A percentile compares a stretch with the other conserved stretches of the same genome.
phyloP scores from a whole-genome alignment of 352 stramenopile genomes.

The Phytophthora hibernalis region DNA sequence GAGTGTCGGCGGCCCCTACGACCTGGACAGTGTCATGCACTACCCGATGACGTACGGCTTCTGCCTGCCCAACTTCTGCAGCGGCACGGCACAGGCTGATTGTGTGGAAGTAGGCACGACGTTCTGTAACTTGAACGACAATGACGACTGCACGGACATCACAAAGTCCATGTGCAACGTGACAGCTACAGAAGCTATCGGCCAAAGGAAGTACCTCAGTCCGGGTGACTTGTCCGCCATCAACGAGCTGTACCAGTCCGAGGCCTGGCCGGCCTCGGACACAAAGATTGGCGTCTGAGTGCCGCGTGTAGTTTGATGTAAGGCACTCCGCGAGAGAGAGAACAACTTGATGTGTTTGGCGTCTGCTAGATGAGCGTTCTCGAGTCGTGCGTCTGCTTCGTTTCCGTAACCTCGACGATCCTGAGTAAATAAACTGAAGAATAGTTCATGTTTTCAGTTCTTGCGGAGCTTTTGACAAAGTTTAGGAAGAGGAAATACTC shows the following conservation, averaged over 20 bases:
- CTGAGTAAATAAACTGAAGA: slow-evolving; percentile 36
- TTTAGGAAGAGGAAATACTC: too few species aligned
- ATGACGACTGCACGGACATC: slow-evolving; percentile 68
- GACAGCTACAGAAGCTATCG: slow-evolving; percentile 59
- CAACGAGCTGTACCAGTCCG: slow-evolving; percentile 45
- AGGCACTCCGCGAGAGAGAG: slow-evolving; percentile 18
- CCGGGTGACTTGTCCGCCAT: slow-evolving; percentile 55
- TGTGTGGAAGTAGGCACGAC: slow-evolving; percentile 60
- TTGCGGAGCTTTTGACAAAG: too few species aligned
- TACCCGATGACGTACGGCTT: slow-evolving; percentile 82
- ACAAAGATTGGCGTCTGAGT: slow-evolving; percentile 40
- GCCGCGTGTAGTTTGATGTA: slow-evolving; percentile 15
- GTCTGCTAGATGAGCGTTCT: slow-evolving; percentile 31
- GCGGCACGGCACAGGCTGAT: slow-evolving; percentile 42
- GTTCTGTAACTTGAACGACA: slow-evolving; percentile 82
- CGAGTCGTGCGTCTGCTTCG: slow-evolving; percentile 23
- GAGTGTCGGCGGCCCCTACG: slow-evolving; percentile 74
- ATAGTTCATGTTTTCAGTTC: slow-evolving; percentile 18
- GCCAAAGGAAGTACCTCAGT: slow-evolving; percentile 68
- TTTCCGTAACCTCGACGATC: slow-evolving; percentile 19
- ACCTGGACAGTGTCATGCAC: slow-evolving; percentile 81
- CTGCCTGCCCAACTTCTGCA: slow-evolving; percentile 70
- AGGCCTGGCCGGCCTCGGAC: slow-evolving; percentile 34
- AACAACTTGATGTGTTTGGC: slow-evolving; percentile 34
- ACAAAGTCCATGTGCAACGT: slow-evolving; percentile 65